These are phyloP conservation scores for Podospora appendiculata DNA, from an alignment of 495 filamentous ascomycete genomes.

Conservation along the genomic window DNA sequence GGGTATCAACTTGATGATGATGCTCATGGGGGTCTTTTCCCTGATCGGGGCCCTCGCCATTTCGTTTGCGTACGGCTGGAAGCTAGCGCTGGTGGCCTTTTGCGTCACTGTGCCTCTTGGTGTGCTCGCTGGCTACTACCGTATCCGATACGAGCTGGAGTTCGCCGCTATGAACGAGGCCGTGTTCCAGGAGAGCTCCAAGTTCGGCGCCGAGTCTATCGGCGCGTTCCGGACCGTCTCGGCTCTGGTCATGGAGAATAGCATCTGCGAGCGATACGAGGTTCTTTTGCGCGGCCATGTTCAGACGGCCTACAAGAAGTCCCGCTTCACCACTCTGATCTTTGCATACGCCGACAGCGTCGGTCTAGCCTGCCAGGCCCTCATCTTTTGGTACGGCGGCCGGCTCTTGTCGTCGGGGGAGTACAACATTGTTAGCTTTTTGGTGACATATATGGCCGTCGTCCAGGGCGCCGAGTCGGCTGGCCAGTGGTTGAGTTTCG, in stretches of 20 bases:
- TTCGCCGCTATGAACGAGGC: slow-evolving; percentile 49
- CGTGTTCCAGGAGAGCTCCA: slow-evolving; percentile 50
- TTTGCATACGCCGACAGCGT: slow-evolving; percentile 39
- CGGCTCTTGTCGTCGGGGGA: slow-evolving; percentile 29
- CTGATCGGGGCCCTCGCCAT: slow-evolving; percentile 42
- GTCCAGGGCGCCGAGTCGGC: slow-evolving; percentile 39
- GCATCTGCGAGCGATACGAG: slow-evolving; percentile 40
- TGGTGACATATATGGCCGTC: slow-evolving; percentile 41
- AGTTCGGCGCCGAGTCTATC: slow-evolving; percentile 55
- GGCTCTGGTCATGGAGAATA: slow-evolving; percentile 46
- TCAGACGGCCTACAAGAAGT: slow-evolving; percentile 31
- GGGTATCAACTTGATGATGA: slow-evolving; percentile 46
- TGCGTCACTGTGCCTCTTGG: slow-evolving; percentile 44
- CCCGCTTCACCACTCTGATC: slow-evolving; percentile 34
- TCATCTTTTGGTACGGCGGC: slow-evolving; percentile 46
- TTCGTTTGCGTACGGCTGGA: slow-evolving; percentile 51
- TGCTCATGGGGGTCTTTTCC: slow-evolving; percentile 42
- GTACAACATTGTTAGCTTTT: slow-evolving; percentile 28
- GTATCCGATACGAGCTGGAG: slow-evolving; percentile 46
- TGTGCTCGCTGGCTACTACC: slow-evolving; percentile 41
- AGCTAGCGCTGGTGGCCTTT: slow-evolving; percentile 42
- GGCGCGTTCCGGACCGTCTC: slow-evolving; percentile 52
- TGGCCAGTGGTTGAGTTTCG: slow-evolving; percentile 39
- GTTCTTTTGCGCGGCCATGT: slow-evolving; percentile 31
- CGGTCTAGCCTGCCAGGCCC: slow-evolving; percentile 34